Conservation (phyloP, 2,329 filamentous ascomycete genomes). For the Aspergillus neotritici region DNA sequence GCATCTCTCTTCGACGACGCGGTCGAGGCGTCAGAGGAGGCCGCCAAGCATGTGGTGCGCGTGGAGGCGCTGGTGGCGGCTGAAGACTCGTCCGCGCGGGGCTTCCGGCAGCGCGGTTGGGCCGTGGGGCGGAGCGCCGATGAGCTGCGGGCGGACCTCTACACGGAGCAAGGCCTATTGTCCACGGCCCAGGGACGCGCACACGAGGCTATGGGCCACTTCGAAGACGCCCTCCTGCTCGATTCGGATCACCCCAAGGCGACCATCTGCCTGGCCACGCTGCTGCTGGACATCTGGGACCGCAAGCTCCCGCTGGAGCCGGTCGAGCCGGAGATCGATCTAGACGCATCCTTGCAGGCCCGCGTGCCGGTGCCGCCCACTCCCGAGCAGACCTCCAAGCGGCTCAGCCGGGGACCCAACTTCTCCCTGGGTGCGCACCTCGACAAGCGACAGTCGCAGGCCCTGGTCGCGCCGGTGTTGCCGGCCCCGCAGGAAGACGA, state of each 20-base stretch:
- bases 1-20: conserved; percentile 76
- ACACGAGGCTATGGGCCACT: conserved; percentile 67
- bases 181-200: conserved; percentile 56
- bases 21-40: conserved; percentile 73
- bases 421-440: too few relatives aligned
- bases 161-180: conserved; percentile 68
- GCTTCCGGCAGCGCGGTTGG: conserved; percentile 64
- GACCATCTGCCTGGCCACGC: conserved; percentile 74
- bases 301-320: conserved; percentile 40
- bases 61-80: conserved; percentile 63
- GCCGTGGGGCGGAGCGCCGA: conserved; percentile 75
- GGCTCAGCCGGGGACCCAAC: too few relatives aligned
- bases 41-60: conserved; percentile 64
- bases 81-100: conserved; percentile 57
- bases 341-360: conserved; percentile 21
- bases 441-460: too few relatives aligned
- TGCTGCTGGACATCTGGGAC: conserved; percentile 79
- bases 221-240: conserved; percentile 75
- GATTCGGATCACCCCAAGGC: conserved; percentile 73
- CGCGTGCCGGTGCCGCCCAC: conserved; percentile 15
- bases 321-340: conserved; percentile 24
- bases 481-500: conserved; percentile 37
- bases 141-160: conserved; percentile 78
- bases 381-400: too few relatives aligned
- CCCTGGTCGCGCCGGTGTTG: not conserved